phyloP scores from a whole-genome alignment of 225 moss, liverwort and hornwort genomes.

The Bryum argenteum region DNA sequence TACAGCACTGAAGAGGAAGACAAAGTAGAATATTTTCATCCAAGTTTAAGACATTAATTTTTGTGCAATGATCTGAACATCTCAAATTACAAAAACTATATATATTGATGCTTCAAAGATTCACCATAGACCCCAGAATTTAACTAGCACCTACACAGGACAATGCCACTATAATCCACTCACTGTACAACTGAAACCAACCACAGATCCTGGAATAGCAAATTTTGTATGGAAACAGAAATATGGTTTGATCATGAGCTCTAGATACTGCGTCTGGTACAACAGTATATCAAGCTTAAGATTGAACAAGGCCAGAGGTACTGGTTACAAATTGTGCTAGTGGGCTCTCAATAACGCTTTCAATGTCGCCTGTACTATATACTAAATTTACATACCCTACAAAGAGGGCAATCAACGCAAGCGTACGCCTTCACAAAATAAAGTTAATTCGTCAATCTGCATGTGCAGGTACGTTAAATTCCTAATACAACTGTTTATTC shows the following conservation, averaged over 20 bases:
- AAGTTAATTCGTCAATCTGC: conserved; percentile 13
- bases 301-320: not conserved
- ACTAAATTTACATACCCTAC: conserved; percentile 36
- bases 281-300: conserved; percentile 16
- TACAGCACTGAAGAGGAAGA: too few species aligned
- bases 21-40: too few species aligned
- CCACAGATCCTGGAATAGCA: not conserved
- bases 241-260: not conserved
- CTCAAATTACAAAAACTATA: too few species aligned
- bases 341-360: conserved; percentile 13
- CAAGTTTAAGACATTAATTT: too few species aligned
- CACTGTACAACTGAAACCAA: not conserved
- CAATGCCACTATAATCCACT: not conserved
- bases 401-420: conserved; percentile 31
- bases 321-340: not conserved
- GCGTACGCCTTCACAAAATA: conserved; percentile 15
- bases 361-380: conserved; percentile 26
- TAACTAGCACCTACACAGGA: not conserved
- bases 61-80: too few species aligned
- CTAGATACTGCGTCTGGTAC: not conserved
- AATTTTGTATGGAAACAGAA: not conserved
- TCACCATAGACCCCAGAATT: too few species aligned
- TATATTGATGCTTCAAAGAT: too few species aligned
- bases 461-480: conserved; percentile 14
- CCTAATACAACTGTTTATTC: conserved; percentile 27